Evolutionary conservation across 1,284 basidiomycete species (phyloP), one percentile per base, ranked within the genome.

Genomic region (Stereum hirsutum): DNA sequence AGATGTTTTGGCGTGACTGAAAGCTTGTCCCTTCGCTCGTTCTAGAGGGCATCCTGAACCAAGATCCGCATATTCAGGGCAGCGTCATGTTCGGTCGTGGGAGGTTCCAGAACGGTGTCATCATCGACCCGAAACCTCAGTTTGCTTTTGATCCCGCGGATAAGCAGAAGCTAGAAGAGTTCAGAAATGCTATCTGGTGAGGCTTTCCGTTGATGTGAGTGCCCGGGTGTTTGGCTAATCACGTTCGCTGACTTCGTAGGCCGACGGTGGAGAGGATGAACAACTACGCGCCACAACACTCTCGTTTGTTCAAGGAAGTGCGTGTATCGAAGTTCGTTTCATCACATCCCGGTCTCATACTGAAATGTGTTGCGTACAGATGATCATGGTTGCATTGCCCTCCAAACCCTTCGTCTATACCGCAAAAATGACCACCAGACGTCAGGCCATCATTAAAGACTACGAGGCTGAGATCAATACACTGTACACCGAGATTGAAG

Each of bases 351-450:
- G 20, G 26, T 4, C 5, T 34, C 3, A 19, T 11, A 28, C 28
- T 23, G n/a, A 42, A 4, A 8, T 27, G 20, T 10, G 11, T 15
- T n/a, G 12, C 11, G 8, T 40, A 14, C 19, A 64, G 63, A 64
- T 64, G 64, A 60, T 65, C 34, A 25, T 62, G 5, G 56, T 65
- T 2, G 48, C 62, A 0, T 51, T 49, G 1, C 57, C 61, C 0
- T 47, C 49, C 1, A 66, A 65, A 30, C 60, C 57, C 5, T 61
- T 66, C 50, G 53, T 48, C 1, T 63, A 62, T 41, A 68, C 64
- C 1, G 56, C 59, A 4, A 69, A 69, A 48, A 54, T 53, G 28
- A 59, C 61, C 1, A 45, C 54, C 1, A 57, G 62, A 3, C 54
- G 64, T 1, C 54, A 57, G 27, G 53, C 59, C 15, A 56, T 64